Evolutionary conservation across 441 rosid genomes (phyloP).

Genomic region (Pelargonium citronellum): DNA sequence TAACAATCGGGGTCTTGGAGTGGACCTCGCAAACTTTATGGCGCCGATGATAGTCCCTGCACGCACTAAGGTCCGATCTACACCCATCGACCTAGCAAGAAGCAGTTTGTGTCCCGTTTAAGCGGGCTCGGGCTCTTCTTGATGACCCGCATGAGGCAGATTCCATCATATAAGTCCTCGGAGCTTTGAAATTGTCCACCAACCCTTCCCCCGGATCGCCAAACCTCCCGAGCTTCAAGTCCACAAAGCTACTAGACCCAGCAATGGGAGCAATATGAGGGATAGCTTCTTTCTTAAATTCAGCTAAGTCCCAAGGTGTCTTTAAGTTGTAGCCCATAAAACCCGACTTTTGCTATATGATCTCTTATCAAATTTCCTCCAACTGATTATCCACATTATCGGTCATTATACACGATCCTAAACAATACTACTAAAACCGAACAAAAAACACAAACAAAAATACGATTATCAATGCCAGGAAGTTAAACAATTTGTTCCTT

Average conservation of each 20-base stretch:
- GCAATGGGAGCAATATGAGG: conserved; percentile 18
- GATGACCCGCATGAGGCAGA: conserved; percentile 38
- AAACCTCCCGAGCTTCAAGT: conserved; percentile 25
- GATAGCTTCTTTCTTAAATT: conserved; percentile 15
- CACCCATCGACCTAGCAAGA: conserved; percentile 73
- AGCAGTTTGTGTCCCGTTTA: conserved; percentile 35
- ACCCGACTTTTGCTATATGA: conserved; percentile 15
- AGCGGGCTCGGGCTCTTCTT: conserved; percentile 41
- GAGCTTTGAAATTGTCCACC: conserved; percentile 14
- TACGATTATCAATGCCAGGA: neutral
- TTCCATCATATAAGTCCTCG: conserved; percentile 38
- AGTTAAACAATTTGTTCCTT: neutral
- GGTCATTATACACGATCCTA: neutral
- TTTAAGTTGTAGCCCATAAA: conserved; percentile 27
- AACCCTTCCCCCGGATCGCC: conserved; percentile 12
- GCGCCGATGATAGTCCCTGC: conserved; percentile 64
- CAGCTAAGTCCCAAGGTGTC: conserved; percentile 8
- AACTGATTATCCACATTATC: conserved; percentile 11
- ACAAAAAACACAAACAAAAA: conserved; percentile 9
- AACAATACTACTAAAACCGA: conserved; percentile 12
- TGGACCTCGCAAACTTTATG: conserved; percentile 71
- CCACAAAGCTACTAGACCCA: conserved; percentile 23
- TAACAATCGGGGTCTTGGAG: conserved; percentile 54
- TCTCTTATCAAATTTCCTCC: conserved; percentile 18
- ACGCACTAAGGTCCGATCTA: conserved; percentile 50